Conservation (phyloP, 23 red algal species). For the Chondrus crispus region DNA sequence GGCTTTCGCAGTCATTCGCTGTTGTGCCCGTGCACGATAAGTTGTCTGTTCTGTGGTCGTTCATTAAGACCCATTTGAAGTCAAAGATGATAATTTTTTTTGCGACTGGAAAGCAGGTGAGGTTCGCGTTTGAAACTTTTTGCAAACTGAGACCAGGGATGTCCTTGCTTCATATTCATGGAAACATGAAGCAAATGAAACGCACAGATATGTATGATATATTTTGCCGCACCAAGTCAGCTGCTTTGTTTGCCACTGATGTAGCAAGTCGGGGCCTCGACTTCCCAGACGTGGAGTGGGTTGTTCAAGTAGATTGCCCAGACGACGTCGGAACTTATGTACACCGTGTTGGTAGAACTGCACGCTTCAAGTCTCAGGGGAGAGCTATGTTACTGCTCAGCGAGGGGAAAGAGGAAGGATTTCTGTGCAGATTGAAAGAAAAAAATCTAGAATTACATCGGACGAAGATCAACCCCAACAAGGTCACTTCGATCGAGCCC, state of each 20-base stretch:
- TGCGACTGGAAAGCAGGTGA: conserved; percentile 92
- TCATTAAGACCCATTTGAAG: conserved; percentile 91
- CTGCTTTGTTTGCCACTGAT: conserved; percentile 89
- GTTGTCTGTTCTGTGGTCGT: conserved; percentile 89
- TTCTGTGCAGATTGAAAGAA: conserved; percentile 52
- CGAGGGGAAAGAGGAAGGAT: conserved; percentile 54
- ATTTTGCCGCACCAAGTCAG: conserved; percentile 66
- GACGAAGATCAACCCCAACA: conserved; percentile 52
- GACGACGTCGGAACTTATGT: conserved; percentile 80
- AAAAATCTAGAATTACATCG: conserved; percentile 9
- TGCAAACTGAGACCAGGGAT: conserved; percentile 91
- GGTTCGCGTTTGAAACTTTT: conserved; percentile 91
- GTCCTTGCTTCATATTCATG: conserved; percentile 82
- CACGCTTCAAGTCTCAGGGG: conserved; percentile 70
- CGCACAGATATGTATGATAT: conserved; percentile 86
- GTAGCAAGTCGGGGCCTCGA: conserved; percentile 97
- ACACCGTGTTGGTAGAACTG: conserved; percentile 96
- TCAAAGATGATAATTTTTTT: conserved; percentile 95
- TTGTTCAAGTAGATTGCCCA: conserved; percentile 93
- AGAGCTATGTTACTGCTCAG: conserved; percentile 74
- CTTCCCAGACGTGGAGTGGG: conserved; percentile 94
- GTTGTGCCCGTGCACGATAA: conserved; percentile 68
- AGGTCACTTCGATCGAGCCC: conserved; percentile 49
- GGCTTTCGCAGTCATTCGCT: conserved; percentile 81
- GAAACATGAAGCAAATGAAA: conserved; percentile 81